Evolutionary conservation across 345 rosid species (phyloP).

Genomic region (Salix udensis): DNA sequence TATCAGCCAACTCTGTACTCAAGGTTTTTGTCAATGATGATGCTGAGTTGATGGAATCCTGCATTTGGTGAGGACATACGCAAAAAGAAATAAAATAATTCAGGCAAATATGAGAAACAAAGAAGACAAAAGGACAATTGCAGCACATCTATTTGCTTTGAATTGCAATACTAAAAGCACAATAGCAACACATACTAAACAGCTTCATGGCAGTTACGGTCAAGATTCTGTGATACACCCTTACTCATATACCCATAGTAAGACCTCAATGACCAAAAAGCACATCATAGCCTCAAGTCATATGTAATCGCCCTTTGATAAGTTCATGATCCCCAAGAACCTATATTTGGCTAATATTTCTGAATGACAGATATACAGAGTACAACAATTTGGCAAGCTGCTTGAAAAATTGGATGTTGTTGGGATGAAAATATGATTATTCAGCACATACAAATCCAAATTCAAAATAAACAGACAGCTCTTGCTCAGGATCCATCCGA

Average conservation of each 20-base stretch:
- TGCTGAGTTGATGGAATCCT: slow-evolving; percentile 77
- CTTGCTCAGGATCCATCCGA: neutral
- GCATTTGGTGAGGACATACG: slow-evolving; percentile 14
- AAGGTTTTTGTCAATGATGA: slow-evolving; percentile 61
- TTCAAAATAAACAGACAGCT: neutral
- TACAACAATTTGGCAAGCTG: neutral
- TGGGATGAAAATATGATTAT: neutral
- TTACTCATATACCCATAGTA: neutral
- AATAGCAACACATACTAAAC: neutral
- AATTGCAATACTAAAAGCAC: neutral
- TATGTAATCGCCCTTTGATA: neutral
- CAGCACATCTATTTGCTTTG: neutral
- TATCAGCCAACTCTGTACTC: slow-evolving; percentile 77
- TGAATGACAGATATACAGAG: neutral
- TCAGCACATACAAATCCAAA: neutral
- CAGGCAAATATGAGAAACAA: neutral
- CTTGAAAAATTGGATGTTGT: neutral
- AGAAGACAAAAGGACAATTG: neutral
- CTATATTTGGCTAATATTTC: neutral
- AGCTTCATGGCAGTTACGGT: neutral
- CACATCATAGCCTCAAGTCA: neutral
- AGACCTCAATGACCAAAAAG: neutral
- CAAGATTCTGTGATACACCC: neutral
- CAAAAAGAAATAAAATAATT: neutral
- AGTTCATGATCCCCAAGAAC: neutral